Evolutionary conservation across 83 land plant species (phyloP).

Genomic region (Thuja plicata): DNA sequence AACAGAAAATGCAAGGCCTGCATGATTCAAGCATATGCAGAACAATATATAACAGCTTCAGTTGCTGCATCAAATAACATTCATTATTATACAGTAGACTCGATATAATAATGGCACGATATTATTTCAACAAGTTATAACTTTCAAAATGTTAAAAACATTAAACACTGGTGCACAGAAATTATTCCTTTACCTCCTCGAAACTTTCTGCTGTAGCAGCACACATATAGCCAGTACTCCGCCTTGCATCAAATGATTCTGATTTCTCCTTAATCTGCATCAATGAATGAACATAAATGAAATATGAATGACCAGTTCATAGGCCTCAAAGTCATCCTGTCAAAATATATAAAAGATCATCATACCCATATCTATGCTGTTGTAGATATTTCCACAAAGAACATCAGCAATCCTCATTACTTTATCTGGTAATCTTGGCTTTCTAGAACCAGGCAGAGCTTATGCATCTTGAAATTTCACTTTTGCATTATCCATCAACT

Average conservation of each 20-base stretch:
- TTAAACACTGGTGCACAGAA: background rate
- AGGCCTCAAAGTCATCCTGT: background rate
- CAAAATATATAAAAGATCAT: background rate
- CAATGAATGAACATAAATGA: background rate
- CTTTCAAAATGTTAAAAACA: background rate
- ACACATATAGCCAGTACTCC: conserved; percentile 95
- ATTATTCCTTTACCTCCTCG: conserved; percentile 57
- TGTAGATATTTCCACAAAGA: background rate
- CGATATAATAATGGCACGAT: background rate
- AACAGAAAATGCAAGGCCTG: background rate
- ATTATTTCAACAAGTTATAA: background rate
- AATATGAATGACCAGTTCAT: background rate
- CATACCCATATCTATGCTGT: conserved; percentile 3
- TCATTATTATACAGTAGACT: background rate
- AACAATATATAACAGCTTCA: background rate
- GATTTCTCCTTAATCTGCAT: conserved; percentile 61
- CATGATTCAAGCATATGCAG: background rate
- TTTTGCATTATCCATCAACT: background rate
- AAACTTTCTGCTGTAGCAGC: conserved; percentile 81
- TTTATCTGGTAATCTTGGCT: background rate
- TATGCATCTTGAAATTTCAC: background rate
- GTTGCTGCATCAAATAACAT: background rate
- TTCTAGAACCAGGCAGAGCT: background rate
- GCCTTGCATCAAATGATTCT: conserved; percentile 85
- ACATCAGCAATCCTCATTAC: background rate